Evolutionary conservation across 2,329 filamentous ascomycete genomes (phyloP).

Genomic region (Diaporthe sp.): DNA sequence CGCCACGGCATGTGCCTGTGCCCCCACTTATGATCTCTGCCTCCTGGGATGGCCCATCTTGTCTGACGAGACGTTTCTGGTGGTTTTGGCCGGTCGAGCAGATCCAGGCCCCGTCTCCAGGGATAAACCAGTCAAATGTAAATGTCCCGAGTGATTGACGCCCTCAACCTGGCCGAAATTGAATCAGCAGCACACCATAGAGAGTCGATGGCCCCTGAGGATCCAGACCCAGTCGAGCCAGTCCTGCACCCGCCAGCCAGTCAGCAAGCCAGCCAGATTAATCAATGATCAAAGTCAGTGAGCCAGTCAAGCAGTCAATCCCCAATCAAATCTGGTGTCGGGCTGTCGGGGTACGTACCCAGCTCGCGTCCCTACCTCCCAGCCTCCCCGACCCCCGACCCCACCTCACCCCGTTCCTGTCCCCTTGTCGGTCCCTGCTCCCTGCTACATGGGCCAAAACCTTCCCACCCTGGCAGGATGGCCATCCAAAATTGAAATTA

Average conservation of each 20-base stretch:
- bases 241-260: neutral
- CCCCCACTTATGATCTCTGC: slow-evolving; percentile 14
- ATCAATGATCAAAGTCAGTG: neutral
- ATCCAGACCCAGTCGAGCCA: neutral
- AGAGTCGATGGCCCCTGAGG: slow-evolving; percentile 3
- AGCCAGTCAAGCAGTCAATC: neutral
- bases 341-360: neutral
- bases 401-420: neutral
- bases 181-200: slow-evolving; percentile 1
- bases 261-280: neutral
- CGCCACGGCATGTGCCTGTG: neutral
- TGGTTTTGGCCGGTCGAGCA: slow-evolving; percentile 10
- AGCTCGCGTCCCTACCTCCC: neutral
- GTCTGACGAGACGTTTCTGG: slow-evolving; percentile 4
- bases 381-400: slow-evolving; percentile 1
- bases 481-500: slow-evolving; percentile 14
- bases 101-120: slow-evolving; percentile 8
- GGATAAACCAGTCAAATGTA: slow-evolving; percentile 10
- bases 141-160: neutral
- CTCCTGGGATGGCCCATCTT: slow-evolving; percentile 13
- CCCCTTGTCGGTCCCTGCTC: neutral
- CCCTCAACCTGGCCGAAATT: slow-evolving; percentile 3
- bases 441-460: neutral
- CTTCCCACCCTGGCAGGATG: slow-evolving; percentile 7
- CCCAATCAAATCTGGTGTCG: neutral